A percentile compares a stretch with the other conserved stretches of the same genome.
These are phyloP conservation scores for Taxillus chinensis DNA, from an alignment of 164 flowering plant species.

Conservation along the genomic window DNA sequence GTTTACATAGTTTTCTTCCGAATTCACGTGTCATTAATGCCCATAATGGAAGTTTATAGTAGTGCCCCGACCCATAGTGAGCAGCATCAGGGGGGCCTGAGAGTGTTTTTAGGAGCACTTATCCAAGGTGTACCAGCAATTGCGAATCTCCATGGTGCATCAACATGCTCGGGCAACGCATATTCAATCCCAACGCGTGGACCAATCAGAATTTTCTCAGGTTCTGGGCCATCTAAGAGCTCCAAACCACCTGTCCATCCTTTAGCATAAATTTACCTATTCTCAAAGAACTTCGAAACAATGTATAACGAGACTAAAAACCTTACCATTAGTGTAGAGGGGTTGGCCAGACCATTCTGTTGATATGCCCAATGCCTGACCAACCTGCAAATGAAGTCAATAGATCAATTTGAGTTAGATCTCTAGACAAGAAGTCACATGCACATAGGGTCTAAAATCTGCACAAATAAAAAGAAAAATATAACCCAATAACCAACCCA, in stretches of 20 bases:
- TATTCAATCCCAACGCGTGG: constrained; percentile 98
- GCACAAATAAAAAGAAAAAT: too few relatives aligned
- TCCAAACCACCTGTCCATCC: constrained; percentile 73
- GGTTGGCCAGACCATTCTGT: constrained; percentile 90
- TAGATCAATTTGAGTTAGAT: too few relatives aligned
- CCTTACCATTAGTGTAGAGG: constrained; percentile 62
- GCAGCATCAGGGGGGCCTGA: constrained; percentile 33
- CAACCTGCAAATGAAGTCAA: constrained; percentile 47
- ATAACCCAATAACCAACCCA: too few relatives aligned
- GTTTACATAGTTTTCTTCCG: too few relatives aligned
- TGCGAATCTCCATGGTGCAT: constrained; percentile 90
- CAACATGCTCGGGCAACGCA: constrained; percentile 81
- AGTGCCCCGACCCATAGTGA: too few relatives aligned
- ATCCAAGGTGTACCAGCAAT: constrained; percentile 85
- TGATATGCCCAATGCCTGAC: constrained; percentile 89
- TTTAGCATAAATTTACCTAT: not conserved
- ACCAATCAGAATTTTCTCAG: constrained; percentile 63
- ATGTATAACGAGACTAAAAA: not conserved
- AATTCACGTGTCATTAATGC: too few relatives aligned
- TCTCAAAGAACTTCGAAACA: not conserved
- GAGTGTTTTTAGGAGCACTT: constrained; percentile 89
- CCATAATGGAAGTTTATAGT: too few relatives aligned
- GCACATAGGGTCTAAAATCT: too few relatives aligned
- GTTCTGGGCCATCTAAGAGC: constrained; percentile 84
- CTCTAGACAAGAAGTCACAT: too few relatives aligned